Evolutionary conservation across 2,329 filamentous ascomycete species (phyloP), one percentile per base, ranked within the genome.

Genomic region (Talaromyces sp.): DNA sequence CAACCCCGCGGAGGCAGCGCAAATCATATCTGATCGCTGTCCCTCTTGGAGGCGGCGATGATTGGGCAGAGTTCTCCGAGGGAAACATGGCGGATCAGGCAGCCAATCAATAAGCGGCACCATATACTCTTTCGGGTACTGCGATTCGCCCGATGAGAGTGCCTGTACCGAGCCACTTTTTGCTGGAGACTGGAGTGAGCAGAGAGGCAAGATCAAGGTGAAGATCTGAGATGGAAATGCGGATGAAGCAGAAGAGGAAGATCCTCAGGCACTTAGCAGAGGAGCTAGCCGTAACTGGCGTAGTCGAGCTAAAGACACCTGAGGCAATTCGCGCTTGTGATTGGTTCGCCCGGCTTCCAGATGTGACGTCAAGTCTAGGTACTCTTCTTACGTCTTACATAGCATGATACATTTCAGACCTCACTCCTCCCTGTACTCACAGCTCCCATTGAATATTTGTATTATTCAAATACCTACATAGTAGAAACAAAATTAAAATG

Each of bases 361-460:
- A 45, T 59, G 56, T 59, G 56, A 59, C 56, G 56, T 59, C 56
- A 59, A 45, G 31, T 59, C 8, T 31, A 45, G 39, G 56, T 58
- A 14, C n/a, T 11, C 24, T 4, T 41, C 39, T 13, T 41, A 14
- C 27, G 7, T 31, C 27, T 41, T 6, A 33, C 27, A 33, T 9
- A 4, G 8, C 24, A 41, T 22, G 22, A 22, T 3, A 16, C 8
- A 10, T 27, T 31, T 16, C 8, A n/a, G 24, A 33, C 14, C 16
- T 47, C 48, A 33, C 5, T 45, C 7, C n/a, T 19, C 10, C n/a
- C 41, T 45, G 22, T n/a, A 13, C 35, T 37, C 35, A 31, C 7
- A 31, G 8, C 27, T 6, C 27, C 27, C 41, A 9, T 43, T 19
- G 41, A 6, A 43, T 19, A 19, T 14, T 6, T 13, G 16, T 3